These are phyloP conservation scores for Suillus fuscotomentosus DNA, from an alignment of 768 basidiomycete species.

Conservation along the genomic window DNA sequence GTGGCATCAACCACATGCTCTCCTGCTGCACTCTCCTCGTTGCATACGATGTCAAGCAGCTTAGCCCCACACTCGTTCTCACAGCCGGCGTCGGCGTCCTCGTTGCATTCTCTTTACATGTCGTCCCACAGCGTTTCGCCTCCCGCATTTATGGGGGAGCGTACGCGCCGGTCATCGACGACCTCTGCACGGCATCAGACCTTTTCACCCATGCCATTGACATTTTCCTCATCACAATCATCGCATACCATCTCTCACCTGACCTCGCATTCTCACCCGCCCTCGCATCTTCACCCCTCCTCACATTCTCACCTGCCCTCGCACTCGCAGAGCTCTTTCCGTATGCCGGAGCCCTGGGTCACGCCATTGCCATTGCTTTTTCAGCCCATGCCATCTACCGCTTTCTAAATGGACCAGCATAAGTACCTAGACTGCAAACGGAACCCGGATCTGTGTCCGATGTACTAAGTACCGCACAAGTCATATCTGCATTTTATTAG, in stretches of 20 bases:
- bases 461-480: neutral
- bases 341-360: conserved; percentile 29
- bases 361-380: neutral
- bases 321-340: conserved; percentile 11
- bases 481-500: conserved; percentile 1
- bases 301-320: neutral
- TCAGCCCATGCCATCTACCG: conserved; percentile 4
- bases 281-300: conserved; percentile 1
- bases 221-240: conserved; percentile 2
- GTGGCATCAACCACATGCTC: neutral
- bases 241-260: neutral
- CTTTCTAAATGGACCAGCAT: conserved; percentile 12
- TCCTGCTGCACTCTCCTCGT: neutral
- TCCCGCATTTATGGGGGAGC: conserved; percentile 3
- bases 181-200: conserved; percentile 6
- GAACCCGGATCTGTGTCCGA: neutral
- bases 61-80: conserved; percentile 1
- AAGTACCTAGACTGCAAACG: neutral
- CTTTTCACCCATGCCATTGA: neutral
- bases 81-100: neutral
- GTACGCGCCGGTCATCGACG: conserved; percentile 12
- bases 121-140: neutral
- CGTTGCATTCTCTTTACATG: neutral
- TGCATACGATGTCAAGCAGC: conserved; percentile 1
- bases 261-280: neutral